Percentiles rank a stretch among this genome's conserved stretches.
Evolutionary conservation across 805 yeast genomes (phyloP).

Genomic region (Citeromyces nyonsensis): DNA sequence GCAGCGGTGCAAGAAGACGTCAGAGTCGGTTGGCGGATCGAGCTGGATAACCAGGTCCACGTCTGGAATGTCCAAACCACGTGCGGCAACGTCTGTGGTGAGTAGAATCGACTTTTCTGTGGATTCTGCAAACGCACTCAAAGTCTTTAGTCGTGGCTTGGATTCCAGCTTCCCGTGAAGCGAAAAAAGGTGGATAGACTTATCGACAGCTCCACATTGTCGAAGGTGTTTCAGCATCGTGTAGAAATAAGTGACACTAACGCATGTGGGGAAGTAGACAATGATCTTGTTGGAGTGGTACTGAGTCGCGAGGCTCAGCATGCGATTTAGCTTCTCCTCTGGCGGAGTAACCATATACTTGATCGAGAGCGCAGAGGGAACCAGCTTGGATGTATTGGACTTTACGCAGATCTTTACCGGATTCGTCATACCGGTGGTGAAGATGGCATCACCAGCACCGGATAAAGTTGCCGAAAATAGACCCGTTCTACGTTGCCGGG

Average conservation of each 20-base stretch:
- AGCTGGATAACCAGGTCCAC: slow-evolving; percentile 99
- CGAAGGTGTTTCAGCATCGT: slow-evolving; percentile 42
- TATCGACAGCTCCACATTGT: slow-evolving; percentile 12
- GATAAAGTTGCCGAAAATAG: slow-evolving; percentile 93
- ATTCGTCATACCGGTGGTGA: slow-evolving; percentile 82
- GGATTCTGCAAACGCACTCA: slow-evolving; percentile 40
- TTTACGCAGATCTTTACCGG: slow-evolving; percentile 82
- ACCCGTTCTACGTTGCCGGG: slow-evolving; percentile 88
- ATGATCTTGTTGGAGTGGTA: slow-evolving; percentile 64
- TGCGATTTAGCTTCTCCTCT: slow-evolving; percentile 38
- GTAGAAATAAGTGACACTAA: slow-evolving; percentile 67
- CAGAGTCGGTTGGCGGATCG: slow-evolving; percentile 99
- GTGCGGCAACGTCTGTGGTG: slow-evolving; percentile 98
- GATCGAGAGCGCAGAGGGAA: slow-evolving; percentile 53
- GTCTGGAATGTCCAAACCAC: slow-evolving; percentile 96
- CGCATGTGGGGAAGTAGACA: slow-evolving; percentile 87
- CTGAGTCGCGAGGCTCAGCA: slow-evolving; percentile 35
- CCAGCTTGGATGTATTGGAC: slow-evolving; percentile 23
- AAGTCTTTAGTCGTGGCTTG: slow-evolving; percentile 59
- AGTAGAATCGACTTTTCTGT: slow-evolving; percentile 49
- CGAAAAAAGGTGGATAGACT: slow-evolving; percentile 32
- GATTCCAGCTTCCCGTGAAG: slow-evolving; percentile 88
- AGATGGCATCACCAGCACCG: slow-evolving; percentile 64
- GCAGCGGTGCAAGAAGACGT: slow-evolving; percentile 96
- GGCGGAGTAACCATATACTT: slow-evolving; percentile 47